A percentile compares a stretch with the other conserved stretches of the same genome.
Conservation (phyloP, 148 eudicot genomes). For the Selenicereus undatus region DNA sequence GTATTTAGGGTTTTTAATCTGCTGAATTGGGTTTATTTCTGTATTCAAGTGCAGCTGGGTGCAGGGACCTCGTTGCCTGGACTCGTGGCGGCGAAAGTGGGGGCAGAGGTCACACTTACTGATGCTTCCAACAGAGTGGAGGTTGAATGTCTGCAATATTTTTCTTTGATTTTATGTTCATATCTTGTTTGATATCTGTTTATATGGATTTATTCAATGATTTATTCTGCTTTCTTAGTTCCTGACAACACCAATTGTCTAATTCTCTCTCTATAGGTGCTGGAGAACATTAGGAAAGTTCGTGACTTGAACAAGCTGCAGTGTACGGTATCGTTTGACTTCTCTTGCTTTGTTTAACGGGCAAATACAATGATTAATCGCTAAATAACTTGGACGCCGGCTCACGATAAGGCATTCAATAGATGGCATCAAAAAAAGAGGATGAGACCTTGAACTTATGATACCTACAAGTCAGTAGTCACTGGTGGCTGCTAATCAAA, state of each 20-base stretch:
- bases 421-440: too few relatives aligned
- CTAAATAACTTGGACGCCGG: not conserved
- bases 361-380: not conserved
- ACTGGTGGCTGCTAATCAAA: not conserved
- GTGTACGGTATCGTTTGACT: conserved; percentile 43
- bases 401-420: not conserved
- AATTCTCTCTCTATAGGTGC: conserved; percentile 46
- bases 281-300: conserved; percentile 67
- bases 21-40: not conserved
- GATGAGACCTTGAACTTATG: too few relatives aligned
- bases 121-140: conserved; percentile 59
- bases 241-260: not conserved
- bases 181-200: too few relatives aligned
- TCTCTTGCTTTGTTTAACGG: not conserved
- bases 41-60: conserved; percentile 58
- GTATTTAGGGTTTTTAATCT: not conserved
- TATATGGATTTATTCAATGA: not conserved
- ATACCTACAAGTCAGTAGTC: too few relatives aligned
- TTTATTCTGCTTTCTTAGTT: not conserved
- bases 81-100: conserved; percentile 86
- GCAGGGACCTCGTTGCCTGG: conserved; percentile 98
- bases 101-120: conserved; percentile 79
- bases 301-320: conserved; percentile 57
- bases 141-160: conserved; percentile 32
- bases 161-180: not conserved